phyloP scores from a whole-genome alignment of 345 rosid species.

The Diplotaxis tenuifolia region DNA sequence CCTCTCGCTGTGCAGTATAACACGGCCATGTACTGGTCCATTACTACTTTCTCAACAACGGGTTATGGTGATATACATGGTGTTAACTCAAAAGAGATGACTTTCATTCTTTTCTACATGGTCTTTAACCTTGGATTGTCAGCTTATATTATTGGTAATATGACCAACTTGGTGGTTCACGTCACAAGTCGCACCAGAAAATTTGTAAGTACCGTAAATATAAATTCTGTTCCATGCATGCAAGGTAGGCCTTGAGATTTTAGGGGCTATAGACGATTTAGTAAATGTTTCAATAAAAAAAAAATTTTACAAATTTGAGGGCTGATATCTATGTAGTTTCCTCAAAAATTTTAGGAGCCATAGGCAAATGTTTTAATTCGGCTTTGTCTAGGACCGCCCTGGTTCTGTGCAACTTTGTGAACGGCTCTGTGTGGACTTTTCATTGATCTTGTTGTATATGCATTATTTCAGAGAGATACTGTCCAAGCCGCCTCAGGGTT shows the following conservation, averaged over 20 bases:
- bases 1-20: constrained; percentile 47
- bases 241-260: too few relatives aligned
- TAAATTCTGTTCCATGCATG: neutral
- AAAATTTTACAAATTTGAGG: too few relatives aligned
- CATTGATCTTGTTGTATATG: neutral
- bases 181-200: constrained; percentile 71
- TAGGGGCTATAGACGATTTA: too few relatives aligned
- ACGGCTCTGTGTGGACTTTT: neutral
- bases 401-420: too few relatives aligned
- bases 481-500: constrained; percentile 79
- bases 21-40: constrained; percentile 79
- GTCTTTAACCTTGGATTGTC: constrained; percentile 70
- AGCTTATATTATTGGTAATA: constrained; percentile 78
- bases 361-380: too few relatives aligned
- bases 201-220: constrained; percentile 57
- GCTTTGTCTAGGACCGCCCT: too few relatives aligned
- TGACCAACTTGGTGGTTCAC: constrained; percentile 87
- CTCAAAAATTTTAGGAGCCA: too few relatives aligned
- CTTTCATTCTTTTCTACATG: constrained; percentile 59
- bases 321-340: too few relatives aligned
- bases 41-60: constrained; percentile 70
- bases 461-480: constrained; percentile 66
- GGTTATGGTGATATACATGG: constrained; percentile 94
- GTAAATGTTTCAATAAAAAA: too few relatives aligned
- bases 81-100: constrained; percentile 59